Conservation (phyloP, 2,329 filamentous ascomycete genomes). For the Talaromyces albobiverticillius region DNA sequence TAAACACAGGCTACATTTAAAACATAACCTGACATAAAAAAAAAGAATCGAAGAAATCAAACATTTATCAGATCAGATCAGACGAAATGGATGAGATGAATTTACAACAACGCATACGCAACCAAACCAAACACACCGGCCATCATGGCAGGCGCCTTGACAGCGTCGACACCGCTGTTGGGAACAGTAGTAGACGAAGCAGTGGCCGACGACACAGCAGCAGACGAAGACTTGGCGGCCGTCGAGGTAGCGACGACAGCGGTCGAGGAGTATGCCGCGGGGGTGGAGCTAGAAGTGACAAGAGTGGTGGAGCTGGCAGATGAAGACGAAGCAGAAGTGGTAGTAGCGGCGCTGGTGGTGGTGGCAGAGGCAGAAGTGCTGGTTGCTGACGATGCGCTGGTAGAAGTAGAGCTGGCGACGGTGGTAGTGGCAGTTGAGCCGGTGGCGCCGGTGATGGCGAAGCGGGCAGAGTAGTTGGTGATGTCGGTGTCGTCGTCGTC, state of each 20-base stretch:
- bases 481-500: constrained; percentile 41
- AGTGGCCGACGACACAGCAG: constrained; percentile 16
- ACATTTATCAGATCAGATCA: not conserved
- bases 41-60: too few relatives aligned
- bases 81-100: too few relatives aligned
- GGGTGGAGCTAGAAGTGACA: not conserved
- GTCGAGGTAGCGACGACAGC: constrained; percentile 14
- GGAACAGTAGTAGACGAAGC: constrained; percentile 18
- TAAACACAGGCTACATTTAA: too few relatives aligned
- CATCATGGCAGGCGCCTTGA: constrained; percentile 35
- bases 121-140: constrained; percentile 36
- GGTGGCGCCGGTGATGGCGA: constrained; percentile 47
- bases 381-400: constrained; percentile 37
- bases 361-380: constrained; percentile 26
- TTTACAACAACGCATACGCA: constrained; percentile 35
- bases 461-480: constrained; percentile 54
- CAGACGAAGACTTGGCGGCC: constrained; percentile 13
- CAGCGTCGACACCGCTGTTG: constrained; percentile 27
- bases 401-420: constrained; percentile 24
- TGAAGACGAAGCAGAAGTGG: constrained; percentile 13
- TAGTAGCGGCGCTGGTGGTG: constrained; percentile 10
- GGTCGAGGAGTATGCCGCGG: not conserved
- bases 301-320: constrained; percentile 3
- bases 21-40: not conserved
- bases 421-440: constrained; percentile 31